Evolutionary conservation across 495 filamentous ascomycete species (phyloP).

Genomic region (Penicillium maclennaniae): DNA sequence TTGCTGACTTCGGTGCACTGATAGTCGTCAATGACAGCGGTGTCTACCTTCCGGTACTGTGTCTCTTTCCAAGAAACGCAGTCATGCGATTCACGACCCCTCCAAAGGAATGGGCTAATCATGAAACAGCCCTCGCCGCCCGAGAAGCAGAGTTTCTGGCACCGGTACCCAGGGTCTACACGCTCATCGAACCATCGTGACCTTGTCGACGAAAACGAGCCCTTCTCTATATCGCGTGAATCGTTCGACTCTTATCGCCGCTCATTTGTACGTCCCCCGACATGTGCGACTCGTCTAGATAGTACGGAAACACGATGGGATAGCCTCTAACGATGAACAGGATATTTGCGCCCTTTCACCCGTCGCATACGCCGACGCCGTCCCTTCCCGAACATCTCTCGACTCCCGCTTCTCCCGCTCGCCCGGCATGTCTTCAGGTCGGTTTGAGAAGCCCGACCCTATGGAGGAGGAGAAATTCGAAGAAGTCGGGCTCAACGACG

Average conservation of each 20-base stretch:
- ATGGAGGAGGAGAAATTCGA: conserved; percentile 80
- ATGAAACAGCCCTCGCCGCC: conserved; percentile 73
- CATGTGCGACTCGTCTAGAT: background rate
- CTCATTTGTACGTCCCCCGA: conserved; percentile 70
- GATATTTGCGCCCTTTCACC: conserved; percentile 92
- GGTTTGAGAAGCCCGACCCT: conserved; percentile 50
- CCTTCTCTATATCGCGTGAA: conserved; percentile 94
- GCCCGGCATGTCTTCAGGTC: conserved; percentile 49
- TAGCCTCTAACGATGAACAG: conserved; percentile 40
- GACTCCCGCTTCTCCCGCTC: conserved; percentile 64
- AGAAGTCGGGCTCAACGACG: conserved; percentile 84
- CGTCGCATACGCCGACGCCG: conserved; percentile 52
- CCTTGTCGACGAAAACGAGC: conserved; percentile 77
- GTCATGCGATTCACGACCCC: conserved; percentile 1
- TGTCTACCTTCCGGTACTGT: conserved; percentile 84
- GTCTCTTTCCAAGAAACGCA: conserved; percentile 1
- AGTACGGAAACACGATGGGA: background rate
- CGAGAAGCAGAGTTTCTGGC: conserved; percentile 85
- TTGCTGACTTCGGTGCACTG: background rate
- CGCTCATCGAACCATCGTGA: conserved; percentile 67
- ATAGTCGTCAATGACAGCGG: conserved; percentile 95
- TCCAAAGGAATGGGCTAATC: conserved; percentile 13
- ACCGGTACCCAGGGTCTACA: conserved; percentile 61
- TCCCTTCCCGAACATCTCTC: conserved; percentile 67
- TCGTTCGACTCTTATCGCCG: conserved; percentile 97